A percentile compares a stretch with the other conserved stretches of the same genome.
Conservation (phyloP, 495 filamentous ascomycete genomes). For the Choiromyces venosus region DNA sequence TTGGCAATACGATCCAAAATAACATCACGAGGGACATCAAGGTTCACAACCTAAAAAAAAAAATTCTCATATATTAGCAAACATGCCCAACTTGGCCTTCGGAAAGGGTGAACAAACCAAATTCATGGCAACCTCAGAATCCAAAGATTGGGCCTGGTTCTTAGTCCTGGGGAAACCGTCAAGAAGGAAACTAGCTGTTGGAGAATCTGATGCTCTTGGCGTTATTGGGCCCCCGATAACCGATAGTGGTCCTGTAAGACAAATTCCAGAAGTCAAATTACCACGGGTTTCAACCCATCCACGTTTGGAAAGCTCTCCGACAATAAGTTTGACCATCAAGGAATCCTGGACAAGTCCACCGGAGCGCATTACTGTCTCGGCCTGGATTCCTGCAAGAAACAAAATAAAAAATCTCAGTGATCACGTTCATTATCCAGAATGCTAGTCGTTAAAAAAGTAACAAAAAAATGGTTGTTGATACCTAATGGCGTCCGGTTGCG, state of each 20-base stretch:
- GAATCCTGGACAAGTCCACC: slow-evolving; percentile 81
- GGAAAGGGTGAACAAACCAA: slow-evolving; percentile 63
- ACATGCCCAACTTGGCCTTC: not conserved
- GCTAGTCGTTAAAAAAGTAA: not conserved
- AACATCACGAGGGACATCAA: slow-evolving; percentile 56
- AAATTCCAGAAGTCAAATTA: slow-evolving; percentile 44
- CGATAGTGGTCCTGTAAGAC: slow-evolving; percentile 31
- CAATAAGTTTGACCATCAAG: slow-evolving; percentile 86
- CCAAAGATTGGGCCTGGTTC: slow-evolving; percentile 68
- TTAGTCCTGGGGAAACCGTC: slow-evolving; percentile 94
- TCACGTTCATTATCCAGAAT: not conserved
- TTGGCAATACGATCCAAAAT: slow-evolving; percentile 83
- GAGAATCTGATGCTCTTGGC: slow-evolving; percentile 53
- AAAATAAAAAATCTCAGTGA: slow-evolving; percentile 15
- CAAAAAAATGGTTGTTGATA: slow-evolving; percentile 42
- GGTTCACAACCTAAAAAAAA: slow-evolving; percentile 36
- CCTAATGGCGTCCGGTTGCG: slow-evolving; percentile 77
- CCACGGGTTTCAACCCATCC: slow-evolving; percentile 62
- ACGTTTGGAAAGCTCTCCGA: slow-evolving; percentile 71
- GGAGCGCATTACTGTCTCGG: slow-evolving; percentile 75
- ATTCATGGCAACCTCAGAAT: slow-evolving; percentile 80
- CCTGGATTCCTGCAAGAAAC: slow-evolving; percentile 64
- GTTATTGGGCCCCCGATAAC: slow-evolving; percentile 27
- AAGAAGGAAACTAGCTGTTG: slow-evolving; percentile 83
- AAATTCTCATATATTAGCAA: slow-evolving; percentile 4